Base-by-base conservation (phyloP, 2,329 filamentous ascomycete species). In the Phaeosphaeriaceae sp. region DNA sequence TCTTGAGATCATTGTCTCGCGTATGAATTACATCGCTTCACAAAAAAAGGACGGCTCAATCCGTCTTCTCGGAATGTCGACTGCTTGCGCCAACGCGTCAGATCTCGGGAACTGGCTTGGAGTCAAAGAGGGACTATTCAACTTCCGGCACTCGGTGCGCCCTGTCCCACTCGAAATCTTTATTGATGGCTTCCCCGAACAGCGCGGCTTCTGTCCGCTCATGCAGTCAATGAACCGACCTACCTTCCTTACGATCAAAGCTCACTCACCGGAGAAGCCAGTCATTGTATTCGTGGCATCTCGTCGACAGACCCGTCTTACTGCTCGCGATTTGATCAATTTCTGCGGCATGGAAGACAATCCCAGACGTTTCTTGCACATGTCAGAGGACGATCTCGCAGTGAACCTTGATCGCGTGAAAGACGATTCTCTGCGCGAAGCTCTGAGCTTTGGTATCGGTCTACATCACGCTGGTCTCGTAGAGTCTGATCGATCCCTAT, bases 141-240 rank as follows among this genome's bases (percentile, higher is more conserved):
- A 99, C 78, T 99, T 99, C 79, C 87, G 93, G 25, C 95, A 99
- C 74, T 98, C 93, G 0, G 96, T 99, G 36, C 92, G 95, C 22
- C 95, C 96, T 2, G 96, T 99, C 10, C 95, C 96, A 0, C 79
- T 99, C 41, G 94, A 99, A 76, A 91, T 97, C 45, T 99, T 92
- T 78, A 99, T 99, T 66, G 95, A 99, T 75, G 96, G 95, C 0
- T 99, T 99, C 74, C 93, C 95, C 0, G 92, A 98, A 72, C 90
- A 95, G 66, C 87, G 94, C 58, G 95, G 95, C 0, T 99, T 99
- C 81, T 98, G 94, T 70, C 93, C 95, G 0, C 80, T 99, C 65
- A 99, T 99, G 95, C 94, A 98, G 79, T 96, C 93, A 0, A 99
- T 99, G 95, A 99, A 99, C 73, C 86, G 95, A 7, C 95, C 95